Evolutionary conservation across 345 rosid genomes (phyloP).

Genomic region (Lepidium sativum): DNA sequence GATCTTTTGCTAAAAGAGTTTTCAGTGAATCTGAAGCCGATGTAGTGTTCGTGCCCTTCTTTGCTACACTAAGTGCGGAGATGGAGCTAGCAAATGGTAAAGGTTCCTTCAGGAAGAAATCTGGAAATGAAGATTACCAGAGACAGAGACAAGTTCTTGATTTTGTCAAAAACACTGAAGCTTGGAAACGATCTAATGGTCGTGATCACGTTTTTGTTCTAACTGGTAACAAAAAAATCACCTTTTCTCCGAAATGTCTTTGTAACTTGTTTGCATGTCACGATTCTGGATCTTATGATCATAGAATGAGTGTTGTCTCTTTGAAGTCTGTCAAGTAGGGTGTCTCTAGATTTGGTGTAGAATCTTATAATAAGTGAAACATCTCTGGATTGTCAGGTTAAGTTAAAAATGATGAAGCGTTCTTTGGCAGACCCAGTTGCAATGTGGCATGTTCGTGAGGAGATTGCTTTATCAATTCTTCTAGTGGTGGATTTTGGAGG

Average conservation of each 20-base stretch:
- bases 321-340: not conserved
- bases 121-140: slow-evolving; percentile 61
- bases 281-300: not conserved
- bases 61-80: slow-evolving; percentile 80
- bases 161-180: slow-evolving; percentile 47
- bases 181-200: slow-evolving; percentile 80
- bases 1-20: slow-evolving; percentile 64
- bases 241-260: not conserved
- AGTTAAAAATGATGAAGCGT: slow-evolving; percentile 68
- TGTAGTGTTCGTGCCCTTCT: slow-evolving; percentile 84
- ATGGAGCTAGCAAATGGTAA: slow-evolving; percentile 76
- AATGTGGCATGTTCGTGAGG: slow-evolving; percentile 88
- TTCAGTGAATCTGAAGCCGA: slow-evolving; percentile 48
- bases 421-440: slow-evolving; percentile 99
- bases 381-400: slow-evolving; percentile 51
- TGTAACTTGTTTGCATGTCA: not conserved
- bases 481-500: slow-evolving; percentile 99
- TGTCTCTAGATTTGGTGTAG: slow-evolving; percentile 22
- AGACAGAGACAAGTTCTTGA: slow-evolving; percentile 70
- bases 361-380: slow-evolving; percentile 37
- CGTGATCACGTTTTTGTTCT: slow-evolving; percentile 91
- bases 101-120: slow-evolving; percentile 58
- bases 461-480: slow-evolving; percentile 75
- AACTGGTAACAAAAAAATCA: slow-evolving; percentile 39
- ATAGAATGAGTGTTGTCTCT: not conserved